These are phyloP conservation scores for Miscanthus lutarioriparius DNA, from an alignment of 176 grass and related monocot species.

Conservation along the genomic window DNA sequence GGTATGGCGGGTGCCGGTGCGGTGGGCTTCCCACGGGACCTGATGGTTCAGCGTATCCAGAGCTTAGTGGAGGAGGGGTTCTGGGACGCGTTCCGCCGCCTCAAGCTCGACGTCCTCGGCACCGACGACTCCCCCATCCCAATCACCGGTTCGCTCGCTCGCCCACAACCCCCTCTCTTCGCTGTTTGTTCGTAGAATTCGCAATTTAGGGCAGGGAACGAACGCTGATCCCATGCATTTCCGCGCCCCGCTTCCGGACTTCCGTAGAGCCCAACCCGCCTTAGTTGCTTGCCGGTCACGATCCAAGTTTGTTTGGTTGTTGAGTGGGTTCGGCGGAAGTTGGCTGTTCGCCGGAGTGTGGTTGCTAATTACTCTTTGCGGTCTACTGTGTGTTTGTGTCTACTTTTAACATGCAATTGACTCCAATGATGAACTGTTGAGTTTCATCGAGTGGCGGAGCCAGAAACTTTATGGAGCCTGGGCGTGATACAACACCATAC, in stretches of 20 bases:
- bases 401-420: background rate
- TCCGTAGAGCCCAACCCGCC: background rate
- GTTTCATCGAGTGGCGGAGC: background rate
- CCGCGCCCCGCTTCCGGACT: background rate
- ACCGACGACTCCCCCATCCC: slow-evolving; percentile 71
- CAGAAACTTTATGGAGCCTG: too few species aligned
- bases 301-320: background rate
- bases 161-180: background rate
- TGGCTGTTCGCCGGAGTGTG: background rate
- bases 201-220: background rate
- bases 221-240: background rate
- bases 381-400: background rate
- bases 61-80: slow-evolving; percentile 39
- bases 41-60: background rate
- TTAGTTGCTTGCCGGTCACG: background rate
- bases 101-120: slow-evolving; percentile 86
- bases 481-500: too few species aligned
- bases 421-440: background rate
- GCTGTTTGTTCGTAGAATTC: background rate
- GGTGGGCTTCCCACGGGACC: background rate
- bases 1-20: background rate
- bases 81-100: slow-evolving; percentile 56
- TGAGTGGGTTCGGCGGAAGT: background rate
- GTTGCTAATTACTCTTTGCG: background rate
- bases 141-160: slow-evolving; percentile 47